Evolutionary conservation across 106 monocot genomes (phyloP).

Genomic region (Gastrodia elata): DNA sequence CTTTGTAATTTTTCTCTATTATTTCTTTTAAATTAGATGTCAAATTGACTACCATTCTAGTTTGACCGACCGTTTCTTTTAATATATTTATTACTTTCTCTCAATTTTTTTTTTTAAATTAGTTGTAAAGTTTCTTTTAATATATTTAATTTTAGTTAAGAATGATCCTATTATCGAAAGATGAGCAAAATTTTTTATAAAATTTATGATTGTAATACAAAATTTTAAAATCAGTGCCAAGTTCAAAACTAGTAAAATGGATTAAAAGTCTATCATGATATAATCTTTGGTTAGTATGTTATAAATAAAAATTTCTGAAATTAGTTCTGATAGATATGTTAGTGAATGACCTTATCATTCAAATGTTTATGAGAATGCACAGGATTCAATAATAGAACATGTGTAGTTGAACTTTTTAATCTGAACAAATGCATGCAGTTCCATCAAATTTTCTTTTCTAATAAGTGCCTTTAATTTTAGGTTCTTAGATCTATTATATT

Average conservation of each 20-base stretch:
- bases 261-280: no score
- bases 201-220: neutral
- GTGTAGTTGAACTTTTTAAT: neutral
- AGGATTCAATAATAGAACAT: neutral
- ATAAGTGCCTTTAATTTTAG: neutral
- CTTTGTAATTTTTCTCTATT: neutral
- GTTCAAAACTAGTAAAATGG: no score
- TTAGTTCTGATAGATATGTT: neutral
- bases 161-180: neutral
- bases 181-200: neutral
- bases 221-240: no score
- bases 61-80: neutral
- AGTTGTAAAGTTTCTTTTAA: neutral
- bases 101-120: neutral
- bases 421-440: neutral
- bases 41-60: neutral
- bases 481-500: neutral
- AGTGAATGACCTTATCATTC: constrained; percentile 1
- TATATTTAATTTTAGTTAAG: neutral
- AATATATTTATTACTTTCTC: neutral
- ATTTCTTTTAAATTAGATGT: neutral
- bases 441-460: neutral
- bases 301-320: neutral
- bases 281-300: no score
- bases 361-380: neutral